phyloP scores from a whole-genome alignment of 129 eudicot species.

The Arctium lappa region DNA sequence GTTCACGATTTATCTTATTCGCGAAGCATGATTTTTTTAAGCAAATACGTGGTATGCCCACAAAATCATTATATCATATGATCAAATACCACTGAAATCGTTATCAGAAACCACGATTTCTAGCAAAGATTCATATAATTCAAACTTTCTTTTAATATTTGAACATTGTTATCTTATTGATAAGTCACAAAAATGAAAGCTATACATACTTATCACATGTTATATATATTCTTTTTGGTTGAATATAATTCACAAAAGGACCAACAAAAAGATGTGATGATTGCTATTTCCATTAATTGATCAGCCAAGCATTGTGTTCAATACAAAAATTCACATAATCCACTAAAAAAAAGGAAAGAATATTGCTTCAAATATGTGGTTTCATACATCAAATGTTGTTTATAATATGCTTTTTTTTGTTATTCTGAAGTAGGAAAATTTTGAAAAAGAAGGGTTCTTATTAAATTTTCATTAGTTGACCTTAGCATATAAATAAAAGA shows the following conservation, averaged over 20 bases:
- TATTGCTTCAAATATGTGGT: conserved; percentile 19
- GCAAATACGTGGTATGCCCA: neutral
- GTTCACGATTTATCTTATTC: neutral
- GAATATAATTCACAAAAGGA: conserved; percentile 21
- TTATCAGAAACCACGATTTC: neutral
- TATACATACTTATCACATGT: conserved; percentile 28
- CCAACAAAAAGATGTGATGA: conserved; percentile 23
- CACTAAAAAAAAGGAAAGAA: conserved; percentile 18
- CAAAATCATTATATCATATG: neutral
- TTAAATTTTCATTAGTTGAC: conserved; percentile 3
- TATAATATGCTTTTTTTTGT: conserved; percentile 31
- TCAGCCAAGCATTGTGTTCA: conserved; percentile 20
- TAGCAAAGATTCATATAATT: neutral
- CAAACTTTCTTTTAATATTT: neutral
- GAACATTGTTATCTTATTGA: neutral
- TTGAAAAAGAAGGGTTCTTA: conserved; percentile 23
- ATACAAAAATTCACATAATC: conserved; percentile 22
- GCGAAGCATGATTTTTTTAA: neutral
- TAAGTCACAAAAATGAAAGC: conserved; percentile 24
- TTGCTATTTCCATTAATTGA: conserved; percentile 28
- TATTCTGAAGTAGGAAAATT: conserved; percentile 26
- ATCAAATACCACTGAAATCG: neutral
- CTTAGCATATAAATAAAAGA: conserved; percentile 28
- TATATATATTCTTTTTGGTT: conserved; percentile 13
- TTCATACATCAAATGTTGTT: conserved; percentile 19